phyloP scores from a whole-genome alignment of 140 eudicot genomes.

The Senecio squalidus region DNA sequence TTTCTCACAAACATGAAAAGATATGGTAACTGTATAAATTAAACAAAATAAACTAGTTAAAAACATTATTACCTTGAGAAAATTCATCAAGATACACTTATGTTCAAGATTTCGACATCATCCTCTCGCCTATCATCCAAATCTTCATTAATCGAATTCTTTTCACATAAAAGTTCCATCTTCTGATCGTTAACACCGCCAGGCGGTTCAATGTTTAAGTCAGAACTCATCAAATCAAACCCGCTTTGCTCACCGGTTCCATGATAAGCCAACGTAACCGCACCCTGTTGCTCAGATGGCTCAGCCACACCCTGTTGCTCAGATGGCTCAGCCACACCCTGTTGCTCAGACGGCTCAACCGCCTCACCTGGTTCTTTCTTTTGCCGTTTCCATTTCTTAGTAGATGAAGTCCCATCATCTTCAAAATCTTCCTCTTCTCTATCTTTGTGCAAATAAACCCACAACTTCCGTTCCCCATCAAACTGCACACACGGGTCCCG shows the following conservation, averaged over 20 bases:
- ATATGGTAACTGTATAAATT: neutral
- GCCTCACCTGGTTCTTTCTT: constrained; percentile 71
- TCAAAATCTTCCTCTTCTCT: constrained; percentile 98
- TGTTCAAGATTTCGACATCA: constrained; percentile 30
- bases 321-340: constrained; percentile 48
- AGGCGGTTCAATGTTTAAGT: constrained; percentile 49
- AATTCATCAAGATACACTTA: constrained; percentile 30
- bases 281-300: constrained; percentile 34
- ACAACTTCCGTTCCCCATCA: constrained; percentile 81
- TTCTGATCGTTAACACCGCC: constrained; percentile 27
- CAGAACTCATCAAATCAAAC: constrained; percentile 64
- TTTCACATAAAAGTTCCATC: constrained; percentile 24
- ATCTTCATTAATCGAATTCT: constrained; percentile 44
- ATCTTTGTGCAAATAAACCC: constrained; percentile 94
- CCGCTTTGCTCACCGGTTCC: constrained; percentile 48
- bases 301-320: constrained; percentile 13
- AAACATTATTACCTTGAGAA: constrained; percentile 34
- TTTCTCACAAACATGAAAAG: neutral
- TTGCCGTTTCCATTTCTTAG: constrained; percentile 95
- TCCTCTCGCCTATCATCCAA: constrained; percentile 53
- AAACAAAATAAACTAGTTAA: neutral
- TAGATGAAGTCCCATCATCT: constrained; percentile 98
- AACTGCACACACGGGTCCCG: constrained; percentile 97
- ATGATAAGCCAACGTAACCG: constrained; percentile 48
- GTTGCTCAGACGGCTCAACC: constrained; percentile 10